Evolutionary conservation across 2,329 filamentous ascomycete species (phyloP), one percentile per base, ranked within the genome.

Genomic region (Didymellaceae sp.): DNA sequence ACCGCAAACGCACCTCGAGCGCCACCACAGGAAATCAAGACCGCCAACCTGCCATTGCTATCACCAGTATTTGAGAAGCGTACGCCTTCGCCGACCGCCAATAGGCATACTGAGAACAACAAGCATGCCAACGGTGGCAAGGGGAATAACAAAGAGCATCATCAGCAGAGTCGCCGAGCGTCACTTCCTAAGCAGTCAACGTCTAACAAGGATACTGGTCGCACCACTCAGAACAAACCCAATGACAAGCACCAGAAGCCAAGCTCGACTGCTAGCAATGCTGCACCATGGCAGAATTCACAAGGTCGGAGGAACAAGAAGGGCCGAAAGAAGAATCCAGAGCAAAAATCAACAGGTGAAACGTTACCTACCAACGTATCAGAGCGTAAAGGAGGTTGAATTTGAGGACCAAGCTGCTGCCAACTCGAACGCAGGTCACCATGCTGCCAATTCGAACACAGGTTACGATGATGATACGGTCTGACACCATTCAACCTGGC

Each of bases 11-110:
- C 81, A 3, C 68, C 80, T 26, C 63, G 65, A 32, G 56, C 62
- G 22, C 59, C 67, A 17, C 65, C 70, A n/a, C 71, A 72, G 33
- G 70, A 72, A 41, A 55, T 69, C 40, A 67, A 72, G 40, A 73
- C 70, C 5, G 70, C 72, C 16, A 67, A 63, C 80, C 58, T 72
- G 8, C 77, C 78, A 4, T 55, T 80, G 17, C 77, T 92, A 2
- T 91, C 89, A 0, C 89, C 89, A 0, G 88, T 91, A 0, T 88
- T 87, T 45, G 89, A 91, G 73, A 82, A 83, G 5, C 80, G 82
- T n/a, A 88, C 86, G 0, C 86, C 88, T 2, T 90, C 88, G 1
- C 87, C 88, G 1, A 87, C 80, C 3, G 77, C 81, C 10, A 75
- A 76, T 46, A 79, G 86, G 45, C 66, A 70, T 14, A 43, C 58